Conservation (phyloP, 78 protist species). For the Dictyostelium citrinum region DNA sequence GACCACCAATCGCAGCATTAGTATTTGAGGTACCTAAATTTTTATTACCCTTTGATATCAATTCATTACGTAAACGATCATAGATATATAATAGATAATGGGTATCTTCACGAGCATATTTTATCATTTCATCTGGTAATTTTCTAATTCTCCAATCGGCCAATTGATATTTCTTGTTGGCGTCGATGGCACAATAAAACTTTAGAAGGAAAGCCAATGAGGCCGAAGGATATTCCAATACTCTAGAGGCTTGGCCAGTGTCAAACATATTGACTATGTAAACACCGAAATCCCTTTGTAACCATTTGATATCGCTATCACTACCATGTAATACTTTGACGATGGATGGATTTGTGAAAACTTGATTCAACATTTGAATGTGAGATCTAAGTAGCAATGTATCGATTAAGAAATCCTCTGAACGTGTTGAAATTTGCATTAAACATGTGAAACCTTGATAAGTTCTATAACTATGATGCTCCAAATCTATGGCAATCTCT, state of each 20-base stretch:
- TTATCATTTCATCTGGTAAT: conserved; percentile 92
- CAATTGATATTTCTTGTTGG: conserved; percentile 95
- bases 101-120: conserved; percentile 98
- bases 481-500: conserved; percentile 96
- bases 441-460: conserved; percentile 97
- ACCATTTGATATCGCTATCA: conserved; percentile 92
- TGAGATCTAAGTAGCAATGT: conserved; percentile 88
- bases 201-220: conserved; percentile 89
- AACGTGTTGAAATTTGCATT: conserved; percentile 95
- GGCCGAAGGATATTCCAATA: conserved; percentile 62
- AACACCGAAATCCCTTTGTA: conserved; percentile 97
- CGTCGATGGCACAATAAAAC: conserved; percentile 76
- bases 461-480: conserved; percentile 90
- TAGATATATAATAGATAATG: conserved; percentile 96
- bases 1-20: too few species aligned
- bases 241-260: conserved; percentile 96
- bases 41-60: neutral
- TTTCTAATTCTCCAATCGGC: conserved; percentile 99
- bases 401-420: conserved; percentile 95
- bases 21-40: neutral
- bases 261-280: conserved; percentile 99
- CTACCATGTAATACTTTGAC: conserved; percentile 96
- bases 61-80: conserved; percentile 80
- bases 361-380: conserved; percentile 66
- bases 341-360: conserved; percentile 89